A percentile compares a stretch with the other conserved stretches of the same genome.
These are phyloP conservation scores for Breynia disticha DNA, from an alignment of 441 rosid species.

Conservation along the genomic window DNA sequence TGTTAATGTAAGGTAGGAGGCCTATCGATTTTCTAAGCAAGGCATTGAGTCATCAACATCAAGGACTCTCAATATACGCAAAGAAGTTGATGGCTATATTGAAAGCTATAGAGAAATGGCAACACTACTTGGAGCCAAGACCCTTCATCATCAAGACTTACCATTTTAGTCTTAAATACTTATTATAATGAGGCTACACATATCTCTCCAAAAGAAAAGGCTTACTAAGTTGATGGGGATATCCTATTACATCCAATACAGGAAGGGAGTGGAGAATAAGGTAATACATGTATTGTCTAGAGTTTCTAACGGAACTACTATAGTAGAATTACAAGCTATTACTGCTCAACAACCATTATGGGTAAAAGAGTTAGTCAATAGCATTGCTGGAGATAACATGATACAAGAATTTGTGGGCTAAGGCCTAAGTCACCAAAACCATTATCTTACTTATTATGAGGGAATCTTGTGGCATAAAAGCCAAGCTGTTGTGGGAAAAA, in stretches of 20 bases:
- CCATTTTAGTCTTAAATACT: background rate
- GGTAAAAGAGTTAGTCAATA: background rate
- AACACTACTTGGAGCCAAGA: background rate
- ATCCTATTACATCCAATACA: background rate
- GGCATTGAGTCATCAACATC: background rate
- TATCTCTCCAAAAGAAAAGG: background rate
- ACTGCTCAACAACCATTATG: background rate
- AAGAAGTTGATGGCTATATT: background rate
- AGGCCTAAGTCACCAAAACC: too few species aligned
- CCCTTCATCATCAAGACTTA: background rate
- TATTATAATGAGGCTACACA: background rate
- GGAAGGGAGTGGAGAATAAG: background rate
- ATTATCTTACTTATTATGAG: background rate
- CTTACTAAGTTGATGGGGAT: background rate
- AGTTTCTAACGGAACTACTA: too few species aligned
- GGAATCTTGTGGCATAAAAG: background rate
- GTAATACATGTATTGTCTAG: background rate
- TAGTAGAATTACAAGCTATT: background rate
- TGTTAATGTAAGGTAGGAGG: background rate
- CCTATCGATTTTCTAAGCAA: background rate
- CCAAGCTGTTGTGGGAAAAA: background rate
- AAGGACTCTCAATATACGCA: background rate
- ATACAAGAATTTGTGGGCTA: too few species aligned
- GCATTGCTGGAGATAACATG: background rate
- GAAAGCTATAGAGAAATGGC: background rate